Base-by-base conservation (phyloP, 805 yeast genomes). In the Nakazawaea ernobii region DNA sequence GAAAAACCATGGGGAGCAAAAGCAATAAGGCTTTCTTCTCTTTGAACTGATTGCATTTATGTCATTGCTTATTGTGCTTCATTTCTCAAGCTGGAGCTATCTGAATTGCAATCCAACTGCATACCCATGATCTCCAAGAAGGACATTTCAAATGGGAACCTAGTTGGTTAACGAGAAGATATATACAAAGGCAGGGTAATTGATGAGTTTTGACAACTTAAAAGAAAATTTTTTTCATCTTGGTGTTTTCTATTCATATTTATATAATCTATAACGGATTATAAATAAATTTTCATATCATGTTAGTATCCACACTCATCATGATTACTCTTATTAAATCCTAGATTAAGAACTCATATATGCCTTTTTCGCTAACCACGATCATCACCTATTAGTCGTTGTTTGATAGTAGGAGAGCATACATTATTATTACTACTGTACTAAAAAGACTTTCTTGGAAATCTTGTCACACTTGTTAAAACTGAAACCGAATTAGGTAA, bases 331-430 rank as follows among this genome's bases (percentile, higher is more conserved):
- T 32, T 38, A 20, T 37, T 13, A 14, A 27, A 32, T 38, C 47
- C 43, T 20, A 44, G 42, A 44, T 44, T 36, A 32, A 43, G 39
- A 36, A 35, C 15, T 17, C 39, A 32, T 24, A 45, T 39, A 28
- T 46, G 49, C 49, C 49, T 46, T 46, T 46, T 46, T 46, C 49
- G 49, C 49, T 46, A 46, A 46, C 49, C 49, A 46, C 49, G 49
- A 40, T 40, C 45, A 39, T 35, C 26, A 28, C 32, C 49, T 36
- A 26, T 46, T 32, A 36, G 37, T 40, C 49, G 49, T 46, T 40
- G 49, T 46, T 46, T 46, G 49, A 46, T 46, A 46, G 49, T 46
- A 46, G 49, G 45, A 46, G 49, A 40, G 49, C 49, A 46, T 35
- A 46, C 49, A 46, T 44, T 20, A 20, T 20, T 20, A 20, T 20